phyloP scores from a whole-genome alignment of 345 rosid species.

The Cardamine occulta region DNA sequence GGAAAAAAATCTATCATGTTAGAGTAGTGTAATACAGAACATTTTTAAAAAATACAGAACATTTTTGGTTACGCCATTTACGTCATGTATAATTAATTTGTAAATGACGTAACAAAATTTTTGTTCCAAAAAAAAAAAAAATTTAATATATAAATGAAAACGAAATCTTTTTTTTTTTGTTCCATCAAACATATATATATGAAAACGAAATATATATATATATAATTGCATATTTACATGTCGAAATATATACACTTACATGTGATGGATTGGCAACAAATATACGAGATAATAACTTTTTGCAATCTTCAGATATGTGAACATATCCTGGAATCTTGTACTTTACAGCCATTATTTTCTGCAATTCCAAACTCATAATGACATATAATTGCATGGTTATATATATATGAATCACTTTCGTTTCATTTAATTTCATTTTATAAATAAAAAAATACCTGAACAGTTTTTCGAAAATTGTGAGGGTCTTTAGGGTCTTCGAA shows the following conservation, averaged over 20 bases:
- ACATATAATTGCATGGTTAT: not conserved
- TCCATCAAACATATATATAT: not conserved
- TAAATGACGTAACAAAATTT: not conserved
- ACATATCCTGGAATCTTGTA: conserved; percentile 87
- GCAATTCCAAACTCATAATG: conserved; percentile 35
- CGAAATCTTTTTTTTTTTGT: not conserved
- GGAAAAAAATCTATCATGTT: not conserved
- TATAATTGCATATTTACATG: not conserved
- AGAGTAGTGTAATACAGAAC: not conserved
- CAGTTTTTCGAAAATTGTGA: conserved; percentile 66
- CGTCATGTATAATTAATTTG: not conserved
- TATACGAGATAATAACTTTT: conserved; percentile 67
- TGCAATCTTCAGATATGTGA: conserved; percentile 74
- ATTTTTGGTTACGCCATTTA: not conserved
- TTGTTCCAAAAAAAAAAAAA: too few relatives aligned
- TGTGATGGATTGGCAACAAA: conserved; percentile 78
- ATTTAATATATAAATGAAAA: not conserved
- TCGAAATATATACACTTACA: not conserved
- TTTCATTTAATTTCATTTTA: not conserved
- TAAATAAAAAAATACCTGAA: conserved; percentile 51
- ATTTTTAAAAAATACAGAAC: not conserved
- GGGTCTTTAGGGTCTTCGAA: conserved; percentile 79
- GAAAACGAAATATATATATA: not conserved
- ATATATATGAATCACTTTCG: not conserved
- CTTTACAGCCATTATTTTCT: conserved; percentile 85